Evolutionary conservation across 257 asterid genomes (phyloP).

Genomic region (Solanum habrochaites): DNA sequence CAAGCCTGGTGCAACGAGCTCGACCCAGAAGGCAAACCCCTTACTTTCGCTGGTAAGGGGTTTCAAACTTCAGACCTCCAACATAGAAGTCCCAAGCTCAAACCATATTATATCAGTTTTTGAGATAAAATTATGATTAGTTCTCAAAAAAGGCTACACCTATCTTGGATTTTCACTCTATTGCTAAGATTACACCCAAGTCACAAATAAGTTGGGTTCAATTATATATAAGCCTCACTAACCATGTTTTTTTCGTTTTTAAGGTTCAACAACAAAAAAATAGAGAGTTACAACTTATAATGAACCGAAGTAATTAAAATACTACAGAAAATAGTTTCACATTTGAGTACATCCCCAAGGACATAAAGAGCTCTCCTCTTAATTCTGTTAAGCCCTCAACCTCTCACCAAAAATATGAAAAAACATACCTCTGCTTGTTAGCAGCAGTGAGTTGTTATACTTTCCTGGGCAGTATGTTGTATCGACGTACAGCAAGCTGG

Average conservation of each 20-base stretch:
- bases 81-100: too few species aligned
- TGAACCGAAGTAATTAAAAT: not conserved
- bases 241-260: not conserved
- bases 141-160: too few species aligned
- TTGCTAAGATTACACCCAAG: not conserved
- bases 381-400: not conserved
- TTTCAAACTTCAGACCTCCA: too few species aligned
- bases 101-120: too few species aligned
- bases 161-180: not conserved
- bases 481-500: not conserved
- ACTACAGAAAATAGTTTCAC: not conserved
- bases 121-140: too few species aligned
- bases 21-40: too few species aligned
- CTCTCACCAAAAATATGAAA: not conserved
- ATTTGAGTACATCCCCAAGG: not conserved
- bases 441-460: not conserved
- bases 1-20: too few species aligned
- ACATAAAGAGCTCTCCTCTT: not conserved
- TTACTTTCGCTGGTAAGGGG: too few species aligned
- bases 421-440: not conserved
- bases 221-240: not conserved
- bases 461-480: not conserved
- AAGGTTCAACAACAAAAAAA: not conserved
- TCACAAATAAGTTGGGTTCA: not conserved
- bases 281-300: not conserved